phyloP scores from a whole-genome alignment of 768 basidiomycete species.

The Nidularia pulvinata region DNA sequence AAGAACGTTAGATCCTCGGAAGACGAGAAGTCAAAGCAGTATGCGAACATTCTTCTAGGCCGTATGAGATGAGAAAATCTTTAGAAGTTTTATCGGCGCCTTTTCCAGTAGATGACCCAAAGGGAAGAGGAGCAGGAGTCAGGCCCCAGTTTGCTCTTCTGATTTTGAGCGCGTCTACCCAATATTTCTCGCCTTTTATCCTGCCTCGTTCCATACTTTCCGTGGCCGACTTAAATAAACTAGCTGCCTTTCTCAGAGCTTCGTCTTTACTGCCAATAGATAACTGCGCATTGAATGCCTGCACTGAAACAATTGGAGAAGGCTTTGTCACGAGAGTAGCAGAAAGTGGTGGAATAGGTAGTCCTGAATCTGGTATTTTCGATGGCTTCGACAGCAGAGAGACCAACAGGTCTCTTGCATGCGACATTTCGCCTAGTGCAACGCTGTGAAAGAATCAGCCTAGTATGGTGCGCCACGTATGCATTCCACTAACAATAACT shows the following conservation, averaged over 20 bases:
- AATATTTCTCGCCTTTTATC: slow-evolving; percentile 69
- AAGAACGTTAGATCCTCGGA: slow-evolving; percentile 1
- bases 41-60: slow-evolving; percentile 77
- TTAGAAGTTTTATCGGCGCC: slow-evolving; percentile 80
- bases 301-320: slow-evolving; percentile 61
- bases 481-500: slow-evolving; percentile 60
- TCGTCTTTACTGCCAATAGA: slow-evolving; percentile 81
- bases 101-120: slow-evolving; percentile 69
- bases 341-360: slow-evolving; percentile 33
- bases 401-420: slow-evolving; percentile 69
- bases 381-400: slow-evolving; percentile 34
- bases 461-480: background rate
- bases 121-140: slow-evolving; percentile 75
- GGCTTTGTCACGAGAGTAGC: slow-evolving; percentile 70
- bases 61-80: slow-evolving; percentile 80
- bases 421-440: slow-evolving; percentile 79
- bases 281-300: slow-evolving; percentile 72
- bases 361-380: slow-evolving; percentile 4
- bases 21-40: background rate
- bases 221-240: slow-evolving; percentile 69
- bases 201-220: slow-evolving; percentile 66
- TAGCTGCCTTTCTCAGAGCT: slow-evolving; percentile 71
- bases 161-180: slow-evolving; percentile 80
- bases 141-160: slow-evolving; percentile 80
- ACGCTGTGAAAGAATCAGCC: slow-evolving; percentile 36